These are phyloP conservation scores for Plenodomus biglobosus DNA, from an alignment of 2,329 filamentous ascomycete species.

Conservation along the genomic window DNA sequence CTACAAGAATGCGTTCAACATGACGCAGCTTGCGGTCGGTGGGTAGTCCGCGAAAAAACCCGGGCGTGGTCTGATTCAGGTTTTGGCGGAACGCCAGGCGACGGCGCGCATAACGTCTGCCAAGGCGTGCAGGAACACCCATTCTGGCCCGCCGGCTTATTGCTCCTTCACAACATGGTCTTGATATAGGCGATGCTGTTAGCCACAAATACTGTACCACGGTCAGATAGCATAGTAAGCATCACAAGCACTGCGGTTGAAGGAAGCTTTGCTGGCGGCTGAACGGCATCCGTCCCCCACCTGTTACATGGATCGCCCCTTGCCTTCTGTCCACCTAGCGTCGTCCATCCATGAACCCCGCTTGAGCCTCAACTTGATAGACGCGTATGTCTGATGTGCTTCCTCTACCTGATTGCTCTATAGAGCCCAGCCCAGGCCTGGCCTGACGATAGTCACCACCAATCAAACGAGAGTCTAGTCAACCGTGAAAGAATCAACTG, in stretches of 20 bases:
- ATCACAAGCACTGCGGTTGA: not conserved
- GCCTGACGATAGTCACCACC: no score
- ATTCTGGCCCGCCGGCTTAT: not conserved
- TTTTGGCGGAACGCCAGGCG: conserved; percentile 21
- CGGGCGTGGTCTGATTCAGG: conserved; percentile 18
- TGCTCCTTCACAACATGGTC: not conserved
- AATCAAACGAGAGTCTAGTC: no score
- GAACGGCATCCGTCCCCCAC: not conserved
- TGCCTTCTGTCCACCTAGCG: not conserved
- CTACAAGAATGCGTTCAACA: conserved; percentile 29
- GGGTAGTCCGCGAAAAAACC: conserved; percentile 12
- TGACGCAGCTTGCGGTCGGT: conserved; percentile 26
- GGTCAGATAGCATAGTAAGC: no score
- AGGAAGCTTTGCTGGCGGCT: not conserved
- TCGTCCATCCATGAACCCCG: not conserved
- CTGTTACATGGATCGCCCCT: not conserved
- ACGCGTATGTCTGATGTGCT: no score
- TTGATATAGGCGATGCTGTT: not conserved
- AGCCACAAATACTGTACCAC: no score
- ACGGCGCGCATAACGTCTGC: conserved; percentile 17
- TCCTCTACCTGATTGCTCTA: no score
- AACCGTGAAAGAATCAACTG: no score
- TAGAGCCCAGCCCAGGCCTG: no score
- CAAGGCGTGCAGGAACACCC: conserved; percentile 27
- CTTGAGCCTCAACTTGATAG: no score